Conservation (phyloP, 2,329 filamentous ascomycete genomes). For the Phyllosticta capitalensis region DNA sequence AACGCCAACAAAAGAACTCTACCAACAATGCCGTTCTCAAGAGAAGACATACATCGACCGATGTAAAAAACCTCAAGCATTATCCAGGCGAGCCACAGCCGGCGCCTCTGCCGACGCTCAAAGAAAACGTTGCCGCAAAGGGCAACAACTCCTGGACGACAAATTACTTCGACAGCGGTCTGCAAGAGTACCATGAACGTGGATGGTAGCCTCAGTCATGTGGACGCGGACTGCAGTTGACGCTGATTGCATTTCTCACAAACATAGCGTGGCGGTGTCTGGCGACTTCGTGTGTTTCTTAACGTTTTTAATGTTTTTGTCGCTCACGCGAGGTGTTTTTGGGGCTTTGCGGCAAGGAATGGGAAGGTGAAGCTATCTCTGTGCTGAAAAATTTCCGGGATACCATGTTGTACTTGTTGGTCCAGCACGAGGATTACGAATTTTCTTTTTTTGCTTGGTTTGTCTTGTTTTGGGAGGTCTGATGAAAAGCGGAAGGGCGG, state of each 20-base stretch:
- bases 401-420: slow-evolving; percentile 21
- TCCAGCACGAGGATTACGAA: slow-evolving; percentile 26
- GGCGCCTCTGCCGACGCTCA: slow-evolving; percentile 19
- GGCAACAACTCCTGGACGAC: slow-evolving; percentile 70
- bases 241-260: slow-evolving; percentile 11
- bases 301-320: slow-evolving; percentile 1
- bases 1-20: slow-evolving; percentile 87
- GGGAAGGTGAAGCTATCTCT: slow-evolving; percentile 13
- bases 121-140: slow-evolving; percentile 48
- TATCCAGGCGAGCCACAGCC: slow-evolving; percentile 56
- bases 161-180: slow-evolving; percentile 70
- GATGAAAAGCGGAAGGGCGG: too few species aligned
- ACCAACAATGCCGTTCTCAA: slow-evolving; percentile 83
- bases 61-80: slow-evolving; percentile 79
- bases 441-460: slow-evolving; percentile 21
- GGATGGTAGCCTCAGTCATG: slow-evolving; percentile 55
- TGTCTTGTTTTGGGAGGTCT: slow-evolving; percentile 16
- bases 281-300: not conserved
- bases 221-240: not conserved
- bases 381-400: slow-evolving; percentile 25
- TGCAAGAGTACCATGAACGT: slow-evolving; percentile 75
- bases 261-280: slow-evolving; percentile 12
- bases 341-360: slow-evolving; percentile 2
- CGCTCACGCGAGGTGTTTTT: not conserved
- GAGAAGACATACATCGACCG: slow-evolving; percentile 71